Evolutionary conservation across 2,329 filamentous ascomycete genomes (phyloP).

Genomic region (Monosporascus sp.): DNA sequence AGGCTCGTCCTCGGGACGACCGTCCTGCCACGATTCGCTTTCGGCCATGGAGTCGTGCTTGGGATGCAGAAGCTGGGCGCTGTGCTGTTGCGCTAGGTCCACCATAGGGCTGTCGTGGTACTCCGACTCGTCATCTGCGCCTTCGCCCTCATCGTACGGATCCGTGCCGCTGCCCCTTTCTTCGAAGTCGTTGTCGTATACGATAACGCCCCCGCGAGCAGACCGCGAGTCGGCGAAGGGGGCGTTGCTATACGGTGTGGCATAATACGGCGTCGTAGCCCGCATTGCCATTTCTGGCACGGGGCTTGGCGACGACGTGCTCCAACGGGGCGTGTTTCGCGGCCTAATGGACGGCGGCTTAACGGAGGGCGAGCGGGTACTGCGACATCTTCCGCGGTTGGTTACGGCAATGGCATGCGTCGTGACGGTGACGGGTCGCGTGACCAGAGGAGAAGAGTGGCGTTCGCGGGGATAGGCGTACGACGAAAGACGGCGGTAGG

Average conservation of each 20-base stretch:
- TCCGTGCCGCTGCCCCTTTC: conserved; percentile 24
- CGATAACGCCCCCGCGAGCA: conserved; percentile 20
- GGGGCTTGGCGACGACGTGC: conserved; percentile 41
- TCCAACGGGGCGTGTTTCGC: conserved; percentile 52
- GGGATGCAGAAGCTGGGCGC: conserved; percentile 13
- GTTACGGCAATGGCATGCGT: conserved; percentile 22
- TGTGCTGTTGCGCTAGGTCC: conserved; percentile 21
- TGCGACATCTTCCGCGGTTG: conserved; percentile 35
- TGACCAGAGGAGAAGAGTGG: conserved; percentile 33
- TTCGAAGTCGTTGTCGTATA: conserved; percentile 22
- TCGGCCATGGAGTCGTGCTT: conserved; percentile 6
- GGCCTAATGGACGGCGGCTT: conserved; percentile 24
- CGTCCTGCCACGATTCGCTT: conserved; percentile 12
- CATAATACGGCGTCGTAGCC: conserved; percentile 59
- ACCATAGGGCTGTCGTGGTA: conserved; percentile 23
- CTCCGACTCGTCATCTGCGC: conserved; percentile 25
- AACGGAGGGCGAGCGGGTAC: conserved; percentile 53
- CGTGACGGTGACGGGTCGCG: conserved; percentile 24
- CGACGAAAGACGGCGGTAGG: conserved; percentile 43
- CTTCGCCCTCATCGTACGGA: conserved; percentile 31
- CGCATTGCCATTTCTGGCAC: conserved; percentile 30
- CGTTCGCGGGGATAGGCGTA: conserved; percentile 33
- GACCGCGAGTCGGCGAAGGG: conserved; percentile 39
- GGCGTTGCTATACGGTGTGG: conserved; percentile 67
- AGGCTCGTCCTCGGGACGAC: conserved; percentile 47